Base-by-base conservation (phyloP, 805 yeast species). In the Nakazawaea sp. region DNA sequence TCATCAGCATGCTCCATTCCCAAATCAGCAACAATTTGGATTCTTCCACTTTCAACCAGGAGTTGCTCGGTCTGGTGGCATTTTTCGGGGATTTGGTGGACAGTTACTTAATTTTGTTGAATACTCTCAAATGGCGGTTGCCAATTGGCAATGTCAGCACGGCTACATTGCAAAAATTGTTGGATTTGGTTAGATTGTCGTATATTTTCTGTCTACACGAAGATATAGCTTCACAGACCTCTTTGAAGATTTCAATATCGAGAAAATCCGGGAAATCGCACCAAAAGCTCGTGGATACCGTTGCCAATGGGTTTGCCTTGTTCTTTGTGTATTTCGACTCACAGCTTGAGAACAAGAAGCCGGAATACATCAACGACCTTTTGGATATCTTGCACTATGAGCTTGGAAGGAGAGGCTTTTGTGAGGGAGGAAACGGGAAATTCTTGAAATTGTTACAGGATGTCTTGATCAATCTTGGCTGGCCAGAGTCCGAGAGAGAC, bases 301-400 rank as follows among this genome's bases (percentile, higher is more conserved):
- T 72, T 2, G 51, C 68, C 0, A 55, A 68, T 28, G 46, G 64
- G 1, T 51, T 62, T 18, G 56, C 68, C 2, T 38, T 68, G 2
- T 38, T 70, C 2, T 47, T 64, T 31, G 44, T 68, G 0, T 70
- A 74, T 40, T 74, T 48, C 35, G 48, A 54, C 5, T 26, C 34
- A 1, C 36, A 45, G 4, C 29, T 54, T 8, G 18, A 30, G 11
- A 41, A 42, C 2, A 21, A 34, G 21, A 45, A 40, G 25, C 50
- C 48, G 31, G 65, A 49, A 30, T 24, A 45, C 16, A 47, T 64
- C 21, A 56, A 64, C 40, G 73, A 74, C 24, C 51, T 81, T 15
- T 56, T 86, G 11, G 68, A 76, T 28, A 56, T 74, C 5, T 52
- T 86, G 1, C 99, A 92, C 51, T 76, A 75, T 6, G 78, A 85